Conservation (phyloP, 495 filamentous ascomycete genomes). For the Filosporella fistucella region DNA sequence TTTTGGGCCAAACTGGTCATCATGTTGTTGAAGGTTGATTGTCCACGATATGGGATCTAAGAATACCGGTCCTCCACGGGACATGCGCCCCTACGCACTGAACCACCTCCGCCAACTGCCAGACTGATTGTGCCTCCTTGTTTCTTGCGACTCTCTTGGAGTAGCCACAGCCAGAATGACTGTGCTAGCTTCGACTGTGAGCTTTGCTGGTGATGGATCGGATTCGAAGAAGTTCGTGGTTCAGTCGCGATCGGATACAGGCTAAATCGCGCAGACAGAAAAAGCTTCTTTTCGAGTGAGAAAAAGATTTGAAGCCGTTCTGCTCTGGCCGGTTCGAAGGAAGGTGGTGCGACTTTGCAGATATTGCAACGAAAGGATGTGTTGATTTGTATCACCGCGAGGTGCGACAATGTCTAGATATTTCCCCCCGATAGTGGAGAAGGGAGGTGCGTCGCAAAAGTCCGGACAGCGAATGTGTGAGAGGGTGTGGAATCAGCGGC, state of each 20-base stretch:
- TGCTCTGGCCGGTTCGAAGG: background rate
- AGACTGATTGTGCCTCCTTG: conserved; percentile 1
- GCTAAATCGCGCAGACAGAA: conserved; percentile 12
- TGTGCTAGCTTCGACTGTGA: too few species aligned
- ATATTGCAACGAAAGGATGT: conserved; percentile 3
- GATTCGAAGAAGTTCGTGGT: too few species aligned
- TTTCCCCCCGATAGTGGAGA: too few species aligned
- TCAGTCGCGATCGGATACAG: conserved; percentile 12
- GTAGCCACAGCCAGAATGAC: too few species aligned
- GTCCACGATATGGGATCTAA: conserved; percentile 15
- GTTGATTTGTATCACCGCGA: conserved; percentile 8
- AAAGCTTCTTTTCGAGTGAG: conserved; percentile 7
- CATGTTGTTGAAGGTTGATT: conserved; percentile 33
- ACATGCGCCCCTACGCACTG: conserved; percentile 15
- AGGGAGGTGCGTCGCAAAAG: conserved; percentile 18
- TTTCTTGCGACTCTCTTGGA: too few species aligned
- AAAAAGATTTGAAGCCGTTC: background rate
- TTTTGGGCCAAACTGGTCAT: conserved; percentile 69
- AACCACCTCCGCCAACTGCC: conserved; percentile 13
- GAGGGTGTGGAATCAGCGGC: conserved; percentile 11
- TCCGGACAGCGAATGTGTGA: conserved; percentile 4
- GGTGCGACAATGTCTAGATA: conserved; percentile 11
- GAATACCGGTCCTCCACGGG: conserved; percentile 5
- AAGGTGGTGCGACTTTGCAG: conserved; percentile 6
- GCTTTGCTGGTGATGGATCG: too few species aligned